A percentile compares a stretch with the other conserved stretches of the same genome.
Evolutionary conservation across 1,284 basidiomycete species (phyloP).

Genomic region (Exobasidium rhododendri): DNA sequence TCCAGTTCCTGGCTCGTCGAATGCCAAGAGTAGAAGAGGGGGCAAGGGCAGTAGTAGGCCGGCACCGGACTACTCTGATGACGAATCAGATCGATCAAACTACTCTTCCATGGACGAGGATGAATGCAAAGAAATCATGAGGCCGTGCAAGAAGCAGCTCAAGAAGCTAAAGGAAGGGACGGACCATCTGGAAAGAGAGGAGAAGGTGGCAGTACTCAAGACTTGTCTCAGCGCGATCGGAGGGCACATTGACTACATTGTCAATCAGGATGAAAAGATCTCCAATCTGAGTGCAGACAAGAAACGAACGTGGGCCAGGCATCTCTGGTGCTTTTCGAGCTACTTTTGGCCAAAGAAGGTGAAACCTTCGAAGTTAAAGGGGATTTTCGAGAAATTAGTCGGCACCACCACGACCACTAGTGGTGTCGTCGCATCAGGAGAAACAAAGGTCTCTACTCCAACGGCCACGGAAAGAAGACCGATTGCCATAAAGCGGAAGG

Average conservation of each 20-base stretch:
- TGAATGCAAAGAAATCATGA: slow-evolving; percentile 87
- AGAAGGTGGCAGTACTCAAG: slow-evolving; percentile 92
- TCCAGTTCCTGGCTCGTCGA: slow-evolving; percentile 1
- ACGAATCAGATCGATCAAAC: slow-evolving; percentile 37
- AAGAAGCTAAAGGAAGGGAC: slow-evolving; percentile 88
- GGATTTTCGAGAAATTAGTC: slow-evolving; percentile 18
- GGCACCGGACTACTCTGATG: slow-evolving; percentile 27
- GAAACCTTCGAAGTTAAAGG: slow-evolving; percentile 8
- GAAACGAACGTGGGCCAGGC: slow-evolving; percentile 79
- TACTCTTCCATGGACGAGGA: slow-evolving; percentile 83
- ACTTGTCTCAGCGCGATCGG: slow-evolving; percentile 93
- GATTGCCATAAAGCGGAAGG: slow-evolving; percentile 7
- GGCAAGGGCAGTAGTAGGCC: slow-evolving; percentile 14
- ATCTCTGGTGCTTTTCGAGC: slow-evolving; percentile 81
- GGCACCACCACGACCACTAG: background rate
- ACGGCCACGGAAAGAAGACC: too few species aligned
- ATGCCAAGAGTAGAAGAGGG: background rate
- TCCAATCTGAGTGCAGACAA: slow-evolving; percentile 65
- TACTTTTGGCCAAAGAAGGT: slow-evolving; percentile 79
- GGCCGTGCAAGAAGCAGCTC: slow-evolving; percentile 94
- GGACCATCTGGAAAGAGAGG: slow-evolving; percentile 84
- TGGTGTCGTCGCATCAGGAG: background rate
- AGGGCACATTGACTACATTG: slow-evolving; percentile 79
- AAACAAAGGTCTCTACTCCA: background rate
- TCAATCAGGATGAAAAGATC: slow-evolving; percentile 63